A percentile compares a stretch with the other conserved stretches of the same genome.
Evolutionary conservation across 495 filamentous ascomycete genomes (phyloP).

Genomic region (Penicillium flavigenum): DNA sequence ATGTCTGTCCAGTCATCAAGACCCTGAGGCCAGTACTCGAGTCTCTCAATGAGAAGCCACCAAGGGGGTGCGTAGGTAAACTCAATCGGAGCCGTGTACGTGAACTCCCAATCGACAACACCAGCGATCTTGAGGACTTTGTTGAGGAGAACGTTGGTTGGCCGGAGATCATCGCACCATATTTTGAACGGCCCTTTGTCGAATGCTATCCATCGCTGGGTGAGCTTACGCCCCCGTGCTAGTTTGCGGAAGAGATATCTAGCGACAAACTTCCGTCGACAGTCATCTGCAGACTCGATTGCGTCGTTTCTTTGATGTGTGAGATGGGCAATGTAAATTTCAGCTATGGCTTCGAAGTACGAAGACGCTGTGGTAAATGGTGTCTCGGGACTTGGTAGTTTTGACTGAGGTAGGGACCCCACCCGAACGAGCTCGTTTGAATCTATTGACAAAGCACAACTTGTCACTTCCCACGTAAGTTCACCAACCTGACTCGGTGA

Average conservation of each 20-base stretch:
- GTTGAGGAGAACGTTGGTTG: conserved; percentile 29
- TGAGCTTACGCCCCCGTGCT: conserved; percentile 24
- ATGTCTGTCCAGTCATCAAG: not conserved
- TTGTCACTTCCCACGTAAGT: conserved; percentile 21
- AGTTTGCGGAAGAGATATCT: conserved; percentile 37
- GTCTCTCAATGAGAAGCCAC: conserved; percentile 17
- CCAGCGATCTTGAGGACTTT: conserved; percentile 7
- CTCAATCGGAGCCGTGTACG: conserved; percentile 17
- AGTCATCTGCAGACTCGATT: conserved; percentile 34
- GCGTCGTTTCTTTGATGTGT: conserved; percentile 6
- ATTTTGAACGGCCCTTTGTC: conserved; percentile 30
- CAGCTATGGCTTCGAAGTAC: not conserved
- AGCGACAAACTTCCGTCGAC: conserved; percentile 41
- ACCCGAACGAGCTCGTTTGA: conserved; percentile 36
- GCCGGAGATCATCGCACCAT: conserved; percentile 34
- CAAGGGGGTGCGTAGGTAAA: conserved; percentile 19
- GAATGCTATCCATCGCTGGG: not conserved
- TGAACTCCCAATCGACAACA: conserved; percentile 19
- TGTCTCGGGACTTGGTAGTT: conserved; percentile 33
- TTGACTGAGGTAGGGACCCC: conserved; percentile 29
- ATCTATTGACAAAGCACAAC: conserved; percentile 25
- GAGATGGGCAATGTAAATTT: not conserved
- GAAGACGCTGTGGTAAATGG: conserved; percentile 13
- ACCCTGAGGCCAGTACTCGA: conserved; percentile 8
- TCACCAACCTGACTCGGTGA: conserved; percentile 31